phyloP scores from a whole-genome alignment of 2,329 filamentous ascomycete species.

The Cladosporium sp. region DNA sequence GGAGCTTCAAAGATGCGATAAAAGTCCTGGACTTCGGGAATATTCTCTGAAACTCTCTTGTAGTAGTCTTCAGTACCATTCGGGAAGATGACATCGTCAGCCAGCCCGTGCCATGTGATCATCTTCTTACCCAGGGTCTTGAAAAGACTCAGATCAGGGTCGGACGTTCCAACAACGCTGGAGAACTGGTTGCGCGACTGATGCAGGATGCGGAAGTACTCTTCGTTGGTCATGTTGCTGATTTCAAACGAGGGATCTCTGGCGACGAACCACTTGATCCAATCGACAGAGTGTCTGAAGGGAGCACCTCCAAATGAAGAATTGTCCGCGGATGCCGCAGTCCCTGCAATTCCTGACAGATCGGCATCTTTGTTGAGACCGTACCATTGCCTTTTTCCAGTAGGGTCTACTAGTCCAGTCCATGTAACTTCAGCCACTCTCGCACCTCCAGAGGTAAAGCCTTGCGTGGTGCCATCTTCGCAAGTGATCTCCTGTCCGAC shows the following conservation, averaged over 20 bases:
- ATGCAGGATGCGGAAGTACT: slow-evolving; percentile 21
- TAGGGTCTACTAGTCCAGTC: slow-evolving; percentile 25
- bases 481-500: slow-evolving; percentile 27
- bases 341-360: slow-evolving; percentile 16
- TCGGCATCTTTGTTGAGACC: slow-evolving; percentile 18
- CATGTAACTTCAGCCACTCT: slow-evolving; percentile 30
- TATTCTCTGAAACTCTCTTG: slow-evolving; percentile 24
- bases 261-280: slow-evolving; percentile 33
- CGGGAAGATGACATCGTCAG: slow-evolving; percentile 34
- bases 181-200: slow-evolving; percentile 27
- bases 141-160: slow-evolving; percentile 37
- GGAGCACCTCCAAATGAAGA: slow-evolving; percentile 15
- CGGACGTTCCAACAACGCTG: slow-evolving; percentile 33
- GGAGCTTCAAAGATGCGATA: slow-evolving; percentile 33
- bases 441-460: slow-evolving; percentile 28
- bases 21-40: slow-evolving; percentile 21
- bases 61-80: slow-evolving; percentile 37
- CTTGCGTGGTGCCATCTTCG: slow-evolving; percentile 17
- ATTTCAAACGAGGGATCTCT: slow-evolving; percentile 31
- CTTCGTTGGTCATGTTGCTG: slow-evolving; percentile 27
- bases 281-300: slow-evolving; percentile 30
- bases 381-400: slow-evolving; percentile 31
- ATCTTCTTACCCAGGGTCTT: slow-evolving; percentile 37
- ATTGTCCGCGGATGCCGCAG: neutral
- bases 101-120: slow-evolving; percentile 40